Evolutionary conservation across 768 basidiomycete genomes (phyloP), one percentile per base, ranked within the genome.

Genomic region (Russula vinacea): DNA sequence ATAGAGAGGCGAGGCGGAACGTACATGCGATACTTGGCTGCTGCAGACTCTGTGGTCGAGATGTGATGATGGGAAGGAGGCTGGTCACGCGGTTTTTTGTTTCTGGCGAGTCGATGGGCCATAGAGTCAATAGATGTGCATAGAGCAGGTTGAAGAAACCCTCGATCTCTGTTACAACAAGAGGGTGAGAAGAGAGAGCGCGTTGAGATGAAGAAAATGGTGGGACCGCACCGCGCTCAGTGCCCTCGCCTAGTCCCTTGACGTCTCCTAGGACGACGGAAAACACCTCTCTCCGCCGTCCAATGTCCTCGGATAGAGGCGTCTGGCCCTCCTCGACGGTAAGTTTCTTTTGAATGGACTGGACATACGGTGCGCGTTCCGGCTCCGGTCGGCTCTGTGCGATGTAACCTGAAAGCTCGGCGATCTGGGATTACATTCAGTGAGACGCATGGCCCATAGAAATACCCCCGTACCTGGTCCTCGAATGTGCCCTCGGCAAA

Each of bases 401-500:
- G 68, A 91, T 77, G 73, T 92, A 94, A 71, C 84, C 82, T 52
- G 91, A 83, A 42, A 94, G 78, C 71, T 94, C 92, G 71, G 84
- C 82, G 71, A 92, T 83, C 89, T 94, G 64, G 32, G 26, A 51
- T 35, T 29, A 2, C 5, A 33, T 57, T 67, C 5, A 54, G 62
- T 40, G 9, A 33, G 14, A 26, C 32, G 13, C 29, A 58, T 40
- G 54, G 40, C 24, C 56, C 52, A n/a, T 22, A 1, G 3, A 33
- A 16, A 42, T 32, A 42, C 39, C 22, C 22, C 17, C 14, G 50
- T 26, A 56, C 90, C 84, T 92, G 89, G 74, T 94, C 92, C 73
- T 89, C 87, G 70, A 90, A 93, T 1, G 91, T 92, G 56, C 92
- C 92, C 76, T 94, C 92, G 22, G 89, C 86, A 72, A 92, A 93